Percentiles rank a stretch among this genome's conserved stretches.
These are phyloP conservation scores for Pinus taeda DNA, from an alignment of 75 land plant genomes.

Conservation along the genomic window DNA sequence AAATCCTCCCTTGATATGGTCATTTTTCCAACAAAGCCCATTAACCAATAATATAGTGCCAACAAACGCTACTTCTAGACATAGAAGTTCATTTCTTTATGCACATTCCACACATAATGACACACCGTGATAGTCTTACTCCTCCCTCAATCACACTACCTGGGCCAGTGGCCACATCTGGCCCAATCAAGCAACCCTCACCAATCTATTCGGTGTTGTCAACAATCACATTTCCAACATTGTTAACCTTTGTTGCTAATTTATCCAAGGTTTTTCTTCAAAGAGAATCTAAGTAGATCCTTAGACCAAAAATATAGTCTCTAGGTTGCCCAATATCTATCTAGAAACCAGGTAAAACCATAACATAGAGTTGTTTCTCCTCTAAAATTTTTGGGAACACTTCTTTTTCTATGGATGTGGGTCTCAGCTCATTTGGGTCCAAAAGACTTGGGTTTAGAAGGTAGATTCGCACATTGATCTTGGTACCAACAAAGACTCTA, in stretches of 20 bases:
- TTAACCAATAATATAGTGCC: conserved; percentile 93
- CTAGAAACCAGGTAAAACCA: no score
- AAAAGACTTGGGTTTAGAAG: no score
- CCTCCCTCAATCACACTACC: conserved; percentile 84
- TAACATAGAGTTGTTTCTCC: no score
- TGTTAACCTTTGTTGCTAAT: conserved; percentile 52
- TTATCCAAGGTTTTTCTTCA: conserved; percentile 48
- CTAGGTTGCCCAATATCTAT: no score
- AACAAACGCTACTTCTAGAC: conserved; percentile 86
- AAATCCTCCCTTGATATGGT: no score
- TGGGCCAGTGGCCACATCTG: conserved; percentile 91
- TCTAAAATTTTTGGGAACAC: no score
- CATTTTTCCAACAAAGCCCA: conserved; percentile 65
- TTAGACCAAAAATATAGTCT: no score
- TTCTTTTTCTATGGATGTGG: no score
- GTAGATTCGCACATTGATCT: no score
- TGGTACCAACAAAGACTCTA: no score
- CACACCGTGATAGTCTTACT: conserved; percentile 69
- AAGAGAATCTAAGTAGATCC: no score
- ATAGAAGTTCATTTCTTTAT: conserved; percentile 89
- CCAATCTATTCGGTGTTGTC: conserved; percentile 74
- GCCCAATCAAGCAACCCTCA: conserved; percentile 91
- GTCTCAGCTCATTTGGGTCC: no score
- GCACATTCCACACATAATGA: conserved; percentile 17
- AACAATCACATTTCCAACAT: conserved; percentile 79